A percentile compares a stretch with the other conserved stretches of the same genome.
Conservation (phyloP, 2,329 filamentous ascomycete species). For the Aspergillus amoenus region DNA sequence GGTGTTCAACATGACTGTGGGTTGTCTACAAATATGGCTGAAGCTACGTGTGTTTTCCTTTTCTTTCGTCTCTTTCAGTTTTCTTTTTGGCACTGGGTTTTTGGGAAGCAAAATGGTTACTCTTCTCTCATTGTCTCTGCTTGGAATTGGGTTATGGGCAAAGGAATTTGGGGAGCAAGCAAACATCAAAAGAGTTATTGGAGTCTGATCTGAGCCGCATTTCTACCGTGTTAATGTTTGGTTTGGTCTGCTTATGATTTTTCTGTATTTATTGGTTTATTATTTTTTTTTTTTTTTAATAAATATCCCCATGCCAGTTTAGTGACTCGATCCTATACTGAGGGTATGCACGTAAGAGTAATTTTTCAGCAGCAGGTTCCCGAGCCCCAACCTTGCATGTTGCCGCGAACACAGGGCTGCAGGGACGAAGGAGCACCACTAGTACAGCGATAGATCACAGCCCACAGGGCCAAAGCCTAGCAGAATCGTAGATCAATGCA, state of each 20-base stretch:
- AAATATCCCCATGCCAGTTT: not conserved
- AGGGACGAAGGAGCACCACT: not conserved
- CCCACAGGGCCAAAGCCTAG: not conserved
- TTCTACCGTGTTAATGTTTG: conserved; percentile 15
- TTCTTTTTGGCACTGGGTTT: conserved; percentile 9
- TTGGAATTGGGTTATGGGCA: conserved; percentile 17
- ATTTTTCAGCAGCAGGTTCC: not conserved
- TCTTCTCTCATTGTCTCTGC: conserved; percentile 7
- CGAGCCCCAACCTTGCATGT: conserved; percentile 1
- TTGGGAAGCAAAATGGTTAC: conserved; percentile 18
- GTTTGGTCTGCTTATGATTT: conserved; percentile 3
- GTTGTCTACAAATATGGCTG: conserved; percentile 19
- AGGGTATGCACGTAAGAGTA: not conserved
- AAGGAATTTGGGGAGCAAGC: conserved; percentile 21
- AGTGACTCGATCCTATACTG: not conserved
- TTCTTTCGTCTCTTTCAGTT: conserved; percentile 6
- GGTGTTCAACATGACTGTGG: conserved; percentile 20
- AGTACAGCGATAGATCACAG: not conserved
- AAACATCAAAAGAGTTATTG: conserved; percentile 25
- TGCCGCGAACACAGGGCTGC: not conserved
- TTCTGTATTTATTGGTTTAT: conserved; percentile 1
- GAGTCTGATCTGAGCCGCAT: conserved; percentile 23
- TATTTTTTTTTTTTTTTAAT: not conserved
- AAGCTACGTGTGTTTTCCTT: conserved; percentile 12
- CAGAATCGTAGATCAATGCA: not conserved